A percentile compares a stretch with the other conserved stretches of the same genome.
Conservation (phyloP, 768 basidiomycete genomes). For the Suillus subluteus region DNA sequence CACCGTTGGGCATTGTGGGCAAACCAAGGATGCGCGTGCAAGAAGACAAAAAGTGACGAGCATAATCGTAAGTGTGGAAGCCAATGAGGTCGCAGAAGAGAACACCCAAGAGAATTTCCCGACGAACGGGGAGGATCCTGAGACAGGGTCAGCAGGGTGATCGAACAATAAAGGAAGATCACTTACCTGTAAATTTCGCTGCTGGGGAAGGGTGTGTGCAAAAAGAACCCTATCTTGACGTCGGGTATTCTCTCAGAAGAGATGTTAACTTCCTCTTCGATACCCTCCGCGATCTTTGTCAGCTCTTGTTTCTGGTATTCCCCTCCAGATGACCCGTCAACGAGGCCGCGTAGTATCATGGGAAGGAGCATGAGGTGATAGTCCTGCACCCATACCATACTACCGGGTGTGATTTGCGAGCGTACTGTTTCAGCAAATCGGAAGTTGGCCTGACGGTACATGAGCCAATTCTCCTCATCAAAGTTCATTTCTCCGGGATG, state of each 20-base stretch:
- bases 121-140: slow-evolving; percentile 94
- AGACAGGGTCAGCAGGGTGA: slow-evolving; percentile 8
- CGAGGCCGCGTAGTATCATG: slow-evolving; percentile 87
- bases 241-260: slow-evolving; percentile 50
- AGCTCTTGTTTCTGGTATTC: slow-evolving; percentile 65
- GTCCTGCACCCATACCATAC: slow-evolving; percentile 99
- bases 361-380: slow-evolving; percentile 98
- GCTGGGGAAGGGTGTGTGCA: slow-evolving; percentile 97
- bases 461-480: slow-evolving; percentile 97
- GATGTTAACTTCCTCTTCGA: slow-evolving; percentile 51
- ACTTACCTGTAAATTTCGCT: slow-evolving; percentile 94
- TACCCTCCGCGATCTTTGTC: slow-evolving; percentile 71
- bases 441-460: slow-evolving; percentile 96
- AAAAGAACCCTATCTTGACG: slow-evolving; percentile 97
- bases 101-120: slow-evolving; percentile 96
- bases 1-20: slow-evolving; percentile 97
- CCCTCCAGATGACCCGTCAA: slow-evolving; percentile 69
- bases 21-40: slow-evolving; percentile 95
- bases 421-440: slow-evolving; percentile 90
- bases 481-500: slow-evolving; percentile 99
- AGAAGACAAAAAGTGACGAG: slow-evolving; percentile 97
- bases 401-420: slow-evolving; percentile 75
- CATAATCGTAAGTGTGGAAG: slow-evolving; percentile 99
- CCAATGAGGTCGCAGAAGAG: slow-evolving; percentile 97
- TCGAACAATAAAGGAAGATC: slow-evolving; percentile 14